Evolutionary conservation across 2,329 filamentous ascomycete species (phyloP).

Genomic region (Verticillium dahliae): DNA sequence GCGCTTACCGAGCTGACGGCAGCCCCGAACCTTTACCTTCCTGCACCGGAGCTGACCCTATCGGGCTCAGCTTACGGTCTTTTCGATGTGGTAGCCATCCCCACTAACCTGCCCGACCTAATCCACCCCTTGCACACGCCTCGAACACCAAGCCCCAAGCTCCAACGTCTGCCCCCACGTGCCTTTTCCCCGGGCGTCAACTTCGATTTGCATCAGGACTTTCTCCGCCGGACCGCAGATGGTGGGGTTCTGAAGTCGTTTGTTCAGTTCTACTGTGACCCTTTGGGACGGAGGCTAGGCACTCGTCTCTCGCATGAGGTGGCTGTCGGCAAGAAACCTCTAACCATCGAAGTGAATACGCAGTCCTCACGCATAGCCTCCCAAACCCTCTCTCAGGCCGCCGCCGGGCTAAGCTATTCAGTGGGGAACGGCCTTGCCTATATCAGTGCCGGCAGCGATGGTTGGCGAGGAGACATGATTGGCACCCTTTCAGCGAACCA

Average conservation of each 20-base stretch:
- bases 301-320: constrained; percentile 27
- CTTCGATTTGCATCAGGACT: constrained; percentile 31
- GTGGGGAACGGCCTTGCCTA: constrained; percentile 28
- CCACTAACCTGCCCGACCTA: constrained; percentile 25
- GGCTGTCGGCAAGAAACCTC: constrained; percentile 20
- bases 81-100: constrained; percentile 21
- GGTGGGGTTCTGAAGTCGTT: constrained; percentile 13
- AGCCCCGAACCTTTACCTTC: constrained; percentile 7
- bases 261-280: constrained; percentile 28
- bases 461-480: constrained; percentile 21
- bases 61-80: constrained; percentile 34
- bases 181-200: constrained; percentile 26
- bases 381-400: constrained; percentile 17
- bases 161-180: not conserved
- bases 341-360: constrained; percentile 28
- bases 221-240: constrained; percentile 15
- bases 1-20: not conserved
- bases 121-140: constrained; percentile 28
- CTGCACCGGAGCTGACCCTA: constrained; percentile 27
- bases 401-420: constrained; percentile 25
- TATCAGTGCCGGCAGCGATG: constrained; percentile 32
- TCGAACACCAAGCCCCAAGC: not conserved
- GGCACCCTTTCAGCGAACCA: constrained; percentile 25
- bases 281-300: constrained; percentile 28
- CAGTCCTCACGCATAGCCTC: constrained; percentile 14